Base-by-base conservation (phyloP, 345 rosid genomes). In the Populus pruinosa region DNA sequence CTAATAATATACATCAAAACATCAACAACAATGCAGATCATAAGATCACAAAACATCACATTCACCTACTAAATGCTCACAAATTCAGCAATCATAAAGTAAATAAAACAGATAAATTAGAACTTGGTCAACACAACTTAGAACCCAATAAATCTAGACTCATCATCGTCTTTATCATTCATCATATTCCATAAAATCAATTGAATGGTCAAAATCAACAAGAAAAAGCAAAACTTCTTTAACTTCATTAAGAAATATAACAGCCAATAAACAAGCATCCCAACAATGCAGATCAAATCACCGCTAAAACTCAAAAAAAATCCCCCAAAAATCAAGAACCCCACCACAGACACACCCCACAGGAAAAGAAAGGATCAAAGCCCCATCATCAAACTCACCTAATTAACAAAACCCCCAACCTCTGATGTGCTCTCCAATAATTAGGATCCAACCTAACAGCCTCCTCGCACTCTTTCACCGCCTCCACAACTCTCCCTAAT, bases 381-480 rank as follows among this genome's bases (percentile, higher is more conserved):
- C 63, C 59, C 63, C 63, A 1, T 59, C 29, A 59, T 2, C 63
- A 9, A 59, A 55, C 88, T 86, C 79, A 94, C 99, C 99, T 94
- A 74, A 92, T 77, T 75, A 92, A 82, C 87, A 96, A 85, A 38
- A 92, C 80, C 13, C 86, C 96, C 85, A 96, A 84, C 68, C 99
- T 88, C 77, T 89, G 97, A 82, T 94, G 98, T 75, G 98, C 98
- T 78, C 96, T 92, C 79, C 82, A 78, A 82, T 86, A 90, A 55
- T 79, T 85, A 25, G 97, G 97, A 84, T 96, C 94, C 91, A 96
- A 77, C 70, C 74, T 89, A 63, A 96, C 88, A 2, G 99, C 97
- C 79, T 85, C 89, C 70, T 91, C 96, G 69, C 98, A 92, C 65
- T 91, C 99, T 77, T 69, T 84, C 66, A 96, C 89, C 0, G 99